Base-by-base conservation (phyloP, 73 alveolate species). In the Tetrahymena elliotti region DNA sequence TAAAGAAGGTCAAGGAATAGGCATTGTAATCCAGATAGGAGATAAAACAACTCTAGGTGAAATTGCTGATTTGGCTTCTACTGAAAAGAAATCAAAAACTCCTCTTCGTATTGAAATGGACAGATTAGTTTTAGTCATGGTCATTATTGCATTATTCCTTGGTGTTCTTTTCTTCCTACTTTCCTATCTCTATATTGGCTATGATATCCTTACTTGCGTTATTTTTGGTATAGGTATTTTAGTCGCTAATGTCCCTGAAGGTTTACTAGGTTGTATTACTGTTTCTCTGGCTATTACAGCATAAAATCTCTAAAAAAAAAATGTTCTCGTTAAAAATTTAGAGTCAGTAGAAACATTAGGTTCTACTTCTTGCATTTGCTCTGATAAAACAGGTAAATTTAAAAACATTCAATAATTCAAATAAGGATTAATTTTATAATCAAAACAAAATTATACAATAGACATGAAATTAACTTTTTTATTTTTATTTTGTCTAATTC, bases 271-370 rank as follows among this genome's bases (percentile, higher is more conserved):
- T 35, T 97, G 99, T 33, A 99, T 98, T 7, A 98, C 99, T 3
- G 99, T 98, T 24, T 97, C 99, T 53, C 95, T 98, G 10, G 99
- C 99, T 33, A 95, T 98, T 52, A 98, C 99, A 38, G 99, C 99
- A 33, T 95, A 98, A 95, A 97, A 97, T 93, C 97, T 98, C 98
- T 98, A 98, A 24, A 68, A 95, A n/a, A 94, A 97, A 94, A 97
- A 96, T 92, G 99, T 98, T 15, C 96, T 98, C 93, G 99, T 98
- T 12, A 98, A 98, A 97, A 98, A 98, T 97, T 96, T 98, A 54
- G 99, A 98, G 94, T 97, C 99, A 34, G 99, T 98, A 36, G 99
- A 98, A 95, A 98, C 99, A 0, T 96, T 98, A 15, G 99, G 99
- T 20, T 98, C 99, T 8, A 98, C 99, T 47, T 97, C 99, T 20